Conservation (phyloP, 495 filamentous ascomycete species). For the Lichenothelia convexa region DNA sequence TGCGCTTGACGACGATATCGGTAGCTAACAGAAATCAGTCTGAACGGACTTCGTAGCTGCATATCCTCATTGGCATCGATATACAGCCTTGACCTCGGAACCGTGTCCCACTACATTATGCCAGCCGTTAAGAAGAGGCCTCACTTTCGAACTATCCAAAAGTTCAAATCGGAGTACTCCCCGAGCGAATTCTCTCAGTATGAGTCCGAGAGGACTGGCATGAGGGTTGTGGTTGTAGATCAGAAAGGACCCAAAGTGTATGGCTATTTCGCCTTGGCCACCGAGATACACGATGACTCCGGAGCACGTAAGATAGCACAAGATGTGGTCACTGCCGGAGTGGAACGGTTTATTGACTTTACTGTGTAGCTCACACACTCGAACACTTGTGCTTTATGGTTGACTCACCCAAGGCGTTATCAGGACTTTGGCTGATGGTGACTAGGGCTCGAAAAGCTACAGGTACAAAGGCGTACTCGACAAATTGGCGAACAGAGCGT, state of each 20-base stretch:
- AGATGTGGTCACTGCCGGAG: too few species aligned
- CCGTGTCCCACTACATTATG: too few species aligned
- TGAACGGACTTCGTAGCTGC: too few species aligned
- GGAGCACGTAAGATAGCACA: constrained; percentile 52
- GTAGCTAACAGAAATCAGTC: too few species aligned
- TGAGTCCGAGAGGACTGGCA: constrained; percentile 71
- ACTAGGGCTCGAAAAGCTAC: constrained; percentile 71
- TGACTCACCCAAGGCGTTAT: background rate
- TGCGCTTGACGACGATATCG: too few species aligned
- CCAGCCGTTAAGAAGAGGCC: constrained; percentile 6
- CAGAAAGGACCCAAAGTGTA: constrained; percentile 83
- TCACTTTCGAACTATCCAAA: constrained; percentile 67
- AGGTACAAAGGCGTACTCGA: constrained; percentile 87
- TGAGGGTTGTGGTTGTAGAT: constrained; percentile 84
- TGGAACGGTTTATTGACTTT: too few species aligned
- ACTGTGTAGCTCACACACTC: constrained; percentile 70
- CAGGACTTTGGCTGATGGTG: background rate
- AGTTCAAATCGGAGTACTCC: constrained; percentile 76
- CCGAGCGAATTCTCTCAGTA: constrained; percentile 73
- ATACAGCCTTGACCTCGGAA: too few species aligned
- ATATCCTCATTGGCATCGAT: too few species aligned
- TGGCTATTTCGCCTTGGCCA: constrained; percentile 88
- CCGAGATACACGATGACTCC: constrained; percentile 93
- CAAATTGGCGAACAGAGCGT: constrained; percentile 79
- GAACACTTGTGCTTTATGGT: constrained; percentile 93